Percentiles rank a stretch among this genome's conserved stretches.
phyloP scores from a whole-genome alignment of 2,329 filamentous ascomycete species.

The Penicillium italicum region DNA sequence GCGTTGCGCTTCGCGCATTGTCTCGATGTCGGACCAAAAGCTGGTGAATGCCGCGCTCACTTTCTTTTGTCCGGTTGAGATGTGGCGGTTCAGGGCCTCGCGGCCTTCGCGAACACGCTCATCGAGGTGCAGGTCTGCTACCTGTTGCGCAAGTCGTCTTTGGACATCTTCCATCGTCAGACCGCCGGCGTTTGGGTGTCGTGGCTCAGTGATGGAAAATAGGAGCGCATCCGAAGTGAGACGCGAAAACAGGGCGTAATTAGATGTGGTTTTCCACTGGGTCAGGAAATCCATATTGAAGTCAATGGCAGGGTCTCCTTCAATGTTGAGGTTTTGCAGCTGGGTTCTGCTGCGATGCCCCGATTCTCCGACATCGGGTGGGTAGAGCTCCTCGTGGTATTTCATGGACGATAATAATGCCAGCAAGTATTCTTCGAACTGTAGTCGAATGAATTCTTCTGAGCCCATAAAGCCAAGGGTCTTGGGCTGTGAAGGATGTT shows the following conservation, averaged over 20 bases:
- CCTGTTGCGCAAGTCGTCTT: conserved; percentile 81
- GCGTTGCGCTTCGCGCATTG: conserved; percentile 69
- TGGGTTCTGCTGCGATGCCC: conserved; percentile 45
- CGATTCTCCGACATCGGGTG: conserved; percentile 46
- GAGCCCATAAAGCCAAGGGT: conserved; percentile 92
- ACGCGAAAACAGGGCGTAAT: conserved; percentile 82
- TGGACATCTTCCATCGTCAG: conserved; percentile 94
- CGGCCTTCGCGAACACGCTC: conserved; percentile 79
- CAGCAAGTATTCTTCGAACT: conserved; percentile 95
- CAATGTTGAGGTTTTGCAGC: conserved; percentile 58
- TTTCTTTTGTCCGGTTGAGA: conserved; percentile 85
- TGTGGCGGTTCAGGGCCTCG: conserved; percentile 80
- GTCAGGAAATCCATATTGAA: conserved; percentile 82
- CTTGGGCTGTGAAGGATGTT: conserved; percentile 83
- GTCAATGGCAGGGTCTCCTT: conserved; percentile 79
- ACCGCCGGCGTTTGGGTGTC: conserved; percentile 88
- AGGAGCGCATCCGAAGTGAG: conserved; percentile 74
- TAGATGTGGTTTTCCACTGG: conserved; percentile 83
- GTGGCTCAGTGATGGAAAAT: conserved; percentile 90
- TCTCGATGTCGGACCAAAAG: conserved; percentile 86
- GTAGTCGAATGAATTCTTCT: conserved; percentile 93
- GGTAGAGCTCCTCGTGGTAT: conserved; percentile 68
- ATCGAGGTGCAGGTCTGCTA: conserved; percentile 89
- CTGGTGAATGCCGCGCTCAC: conserved; percentile 82
- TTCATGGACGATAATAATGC: conserved; percentile 85